Percentiles rank a stretch among this genome's conserved stretches.
These are phyloP conservation scores for Helotiales sp. DNA, from an alignment of 2,329 filamentous ascomycete genomes.

Conservation along the genomic window DNA sequence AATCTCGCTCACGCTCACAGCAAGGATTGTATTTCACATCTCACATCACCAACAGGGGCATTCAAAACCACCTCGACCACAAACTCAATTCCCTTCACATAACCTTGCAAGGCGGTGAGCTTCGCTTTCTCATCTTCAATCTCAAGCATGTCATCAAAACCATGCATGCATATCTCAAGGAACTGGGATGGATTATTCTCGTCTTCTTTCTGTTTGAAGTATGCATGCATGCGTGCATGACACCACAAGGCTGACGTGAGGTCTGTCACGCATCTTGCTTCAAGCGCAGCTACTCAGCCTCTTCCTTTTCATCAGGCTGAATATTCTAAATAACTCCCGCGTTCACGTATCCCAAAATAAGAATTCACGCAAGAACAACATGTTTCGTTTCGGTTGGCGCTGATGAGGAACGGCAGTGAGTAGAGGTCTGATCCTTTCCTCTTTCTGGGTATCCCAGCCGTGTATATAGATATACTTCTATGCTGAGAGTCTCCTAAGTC, in stretches of 20 bases:
- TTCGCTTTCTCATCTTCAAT: background rate
- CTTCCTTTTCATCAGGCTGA: background rate
- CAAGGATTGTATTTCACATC: background rate
- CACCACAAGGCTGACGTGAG: background rate
- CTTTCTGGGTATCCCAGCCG: background rate
- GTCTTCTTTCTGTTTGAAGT: background rate
- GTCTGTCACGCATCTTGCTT: background rate
- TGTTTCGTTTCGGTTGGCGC: background rate
- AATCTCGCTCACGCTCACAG: too few species aligned
- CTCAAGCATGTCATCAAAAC: background rate
- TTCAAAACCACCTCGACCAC: background rate
- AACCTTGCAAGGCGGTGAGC: background rate
- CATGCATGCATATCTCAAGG: background rate
- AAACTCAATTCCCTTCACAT: background rate
- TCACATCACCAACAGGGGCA: background rate
- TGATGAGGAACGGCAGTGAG: background rate
- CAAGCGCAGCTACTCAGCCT: background rate
- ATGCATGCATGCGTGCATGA: too few species aligned
- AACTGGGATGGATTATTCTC: background rate
- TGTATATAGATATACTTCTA: too few species aligned
- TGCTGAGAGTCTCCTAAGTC: too few species aligned
- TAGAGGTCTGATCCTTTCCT: background rate
- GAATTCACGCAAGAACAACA: background rate
- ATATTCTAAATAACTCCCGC: background rate
- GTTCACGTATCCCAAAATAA: background rate